Base-by-base conservation (phyloP, 2,329 filamentous ascomycete species). In the Fusarium luffae region DNA sequence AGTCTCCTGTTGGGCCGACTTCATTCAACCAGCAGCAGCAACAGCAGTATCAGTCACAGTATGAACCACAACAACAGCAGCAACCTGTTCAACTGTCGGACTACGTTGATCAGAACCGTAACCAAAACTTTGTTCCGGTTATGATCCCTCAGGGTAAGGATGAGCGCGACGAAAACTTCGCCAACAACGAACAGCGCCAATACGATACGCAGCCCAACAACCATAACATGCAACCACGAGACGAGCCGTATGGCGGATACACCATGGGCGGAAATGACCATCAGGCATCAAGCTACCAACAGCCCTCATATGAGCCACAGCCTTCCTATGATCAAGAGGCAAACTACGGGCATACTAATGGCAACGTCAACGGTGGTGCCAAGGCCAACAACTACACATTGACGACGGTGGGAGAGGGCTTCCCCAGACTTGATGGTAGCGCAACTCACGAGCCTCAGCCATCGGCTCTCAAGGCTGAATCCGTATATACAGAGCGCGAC, bases 331-430 rank as follows among this genome's bases (percentile, higher is more conserved):
- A 56, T 46, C 54, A 72, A 18, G 46, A 70, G n/a, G 27, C 56
- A 28, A 49, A 54, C 30, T 46, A 69, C n/a, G 51, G 23, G 13
- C 55, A 65, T 25, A 21, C 55, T 46, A 70, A 74, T 18, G 52
- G 61, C 23, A 43, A 63, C 25, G 28, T 58, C 47, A 69, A 74
- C n/a, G 52, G 63, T 23, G 47, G 44, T 54, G 11, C 52, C 19
- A 68, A 64, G 43, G 34, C 27, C 30, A 69, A 41, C 27, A 69
- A 57, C n/a, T 69, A 61, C 57, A 70, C 74, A 40, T 43, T 67
- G 32, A 44, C 67, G n/a, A 63, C 68, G 18, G 64, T 70, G 27
- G 68, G 73, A 16, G 75, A 75, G 7, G 61, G 67, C 4, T 76
- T 77, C 30, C 74, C 75, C 34, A 71, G 58, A 48, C 54, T 75